These are phyloP conservation scores for Prillingera fragicola DNA, from an alignment of 1,284 basidiomycete species.

Conservation along the genomic window DNA sequence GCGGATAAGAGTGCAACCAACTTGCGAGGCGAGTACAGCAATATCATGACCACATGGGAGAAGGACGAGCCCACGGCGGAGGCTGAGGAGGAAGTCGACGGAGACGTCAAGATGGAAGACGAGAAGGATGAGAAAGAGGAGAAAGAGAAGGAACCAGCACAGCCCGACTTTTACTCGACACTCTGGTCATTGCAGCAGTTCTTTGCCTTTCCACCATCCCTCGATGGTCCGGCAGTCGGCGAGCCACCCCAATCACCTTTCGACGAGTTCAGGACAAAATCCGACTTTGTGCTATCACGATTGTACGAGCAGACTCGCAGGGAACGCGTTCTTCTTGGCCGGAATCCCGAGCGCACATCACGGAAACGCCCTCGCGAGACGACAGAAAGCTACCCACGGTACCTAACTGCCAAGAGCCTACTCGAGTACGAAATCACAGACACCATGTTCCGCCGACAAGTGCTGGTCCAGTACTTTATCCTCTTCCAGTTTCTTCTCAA, in stretches of 20 bases:
- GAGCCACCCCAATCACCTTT: slow-evolving; percentile 28
- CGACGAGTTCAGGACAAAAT: slow-evolving; percentile 32
- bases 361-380: slow-evolving; percentile 29
- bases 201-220: slow-evolving; percentile 41
- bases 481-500: slow-evolving; percentile 46
- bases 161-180: slow-evolving; percentile 41
- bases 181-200: slow-evolving; percentile 46
- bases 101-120: slow-evolving; percentile 24
- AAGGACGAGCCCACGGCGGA: slow-evolving; percentile 2
- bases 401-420: slow-evolving; percentile 39
- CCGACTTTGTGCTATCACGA: slow-evolving; percentile 37
- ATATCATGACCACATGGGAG: slow-evolving; percentile 40
- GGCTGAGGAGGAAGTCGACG: slow-evolving; percentile 10
- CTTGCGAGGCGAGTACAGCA: slow-evolving; percentile 40
- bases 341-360: slow-evolving; percentile 19
- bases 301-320: slow-evolving; percentile 37
- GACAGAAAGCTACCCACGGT: slow-evolving; percentile 36
- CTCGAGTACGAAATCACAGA: slow-evolving; percentile 42
- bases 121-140: slow-evolving; percentile 1
- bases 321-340: slow-evolving; percentile 29
- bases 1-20: slow-evolving; percentile 46
- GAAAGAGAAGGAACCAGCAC: slow-evolving; percentile 1
- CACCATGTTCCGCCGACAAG: slow-evolving; percentile 43
- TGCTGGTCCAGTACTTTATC: slow-evolving; percentile 46
- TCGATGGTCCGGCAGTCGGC: slow-evolving; percentile 31